Evolutionary conservation across 345 rosid genomes (phyloP).

Genomic region (Eucalyptus erythrocorys): DNA sequence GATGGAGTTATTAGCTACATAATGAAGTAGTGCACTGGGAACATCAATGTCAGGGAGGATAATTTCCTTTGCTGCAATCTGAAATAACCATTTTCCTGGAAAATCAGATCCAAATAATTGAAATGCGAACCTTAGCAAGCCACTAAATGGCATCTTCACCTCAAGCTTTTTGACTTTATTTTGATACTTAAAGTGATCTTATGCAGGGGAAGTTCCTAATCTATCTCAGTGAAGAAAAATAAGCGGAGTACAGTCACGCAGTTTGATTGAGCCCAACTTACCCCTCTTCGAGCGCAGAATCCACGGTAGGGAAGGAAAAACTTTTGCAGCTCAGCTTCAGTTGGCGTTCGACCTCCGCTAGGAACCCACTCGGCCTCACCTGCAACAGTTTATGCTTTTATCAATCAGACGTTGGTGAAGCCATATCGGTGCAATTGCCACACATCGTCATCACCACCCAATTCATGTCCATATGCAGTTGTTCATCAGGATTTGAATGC

Average conservation of each 20-base stretch:
- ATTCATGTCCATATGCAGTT: not conserved
- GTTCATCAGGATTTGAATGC: not conserved
- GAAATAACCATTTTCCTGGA: not conserved
- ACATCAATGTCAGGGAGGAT: conserved; percentile 49
- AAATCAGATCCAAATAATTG: not conserved
- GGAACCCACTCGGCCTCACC: conserved; percentile 5
- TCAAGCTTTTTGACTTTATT: not conserved
- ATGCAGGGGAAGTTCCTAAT: not conserved
- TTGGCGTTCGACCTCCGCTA: conserved; percentile 33
- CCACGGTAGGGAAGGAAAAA: conserved; percentile 61
- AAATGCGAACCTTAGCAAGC: not conserved
- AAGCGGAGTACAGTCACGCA: not conserved
- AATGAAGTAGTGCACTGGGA: conserved; percentile 40
- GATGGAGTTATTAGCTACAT: conserved; percentile 19
- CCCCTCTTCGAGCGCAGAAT: conserved; percentile 73
- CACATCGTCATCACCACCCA: not conserved
- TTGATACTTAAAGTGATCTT: not conserved
- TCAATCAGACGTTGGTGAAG: not conserved
- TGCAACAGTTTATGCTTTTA: not conserved
- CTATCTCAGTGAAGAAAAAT: not conserved
- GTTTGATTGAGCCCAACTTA: conserved; percentile 1
- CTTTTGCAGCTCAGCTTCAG: conserved; percentile 29
- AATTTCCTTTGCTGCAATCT: conserved; percentile 48
- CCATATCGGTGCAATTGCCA: not conserved
- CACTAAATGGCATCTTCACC: not conserved